A percentile compares a stretch with the other conserved stretches of the same genome.
phyloP scores from a whole-genome alignment of 129 eudicot genomes.

The Pittosporum tobira region DNA sequence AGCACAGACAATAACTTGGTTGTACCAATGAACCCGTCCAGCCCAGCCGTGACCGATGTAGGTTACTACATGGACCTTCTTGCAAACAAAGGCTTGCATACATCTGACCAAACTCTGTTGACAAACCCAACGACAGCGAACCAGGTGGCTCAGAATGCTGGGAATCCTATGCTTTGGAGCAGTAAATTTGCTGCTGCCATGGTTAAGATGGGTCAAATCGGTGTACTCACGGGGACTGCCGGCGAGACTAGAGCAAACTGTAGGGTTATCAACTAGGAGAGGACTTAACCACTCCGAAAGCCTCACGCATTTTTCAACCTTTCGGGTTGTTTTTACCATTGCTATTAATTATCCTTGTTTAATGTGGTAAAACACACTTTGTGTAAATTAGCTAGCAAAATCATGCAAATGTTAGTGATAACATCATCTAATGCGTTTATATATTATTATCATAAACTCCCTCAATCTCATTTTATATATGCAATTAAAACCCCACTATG shows the following conservation, averaged over 20 bases:
- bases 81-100: conserved; percentile 45
- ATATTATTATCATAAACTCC: too few relatives aligned
- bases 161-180: conserved; percentile 35
- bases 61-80: conserved; percentile 40
- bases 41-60: conserved; percentile 34
- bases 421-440: too few relatives aligned
- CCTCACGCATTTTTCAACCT: too few relatives aligned
- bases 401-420: too few relatives aligned
- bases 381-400: too few relatives aligned
- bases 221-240: conserved; percentile 42
- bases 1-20: conserved; percentile 31
- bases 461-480: too few relatives aligned
- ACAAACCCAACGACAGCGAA: conserved; percentile 31
- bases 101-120: conserved; percentile 61
- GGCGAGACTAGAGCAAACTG: conserved; percentile 66
- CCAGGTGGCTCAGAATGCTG: conserved; percentile 52
- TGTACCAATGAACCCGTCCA: conserved; percentile 65
- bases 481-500: too few relatives aligned
- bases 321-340: too few relatives aligned
- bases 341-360: too few relatives aligned
- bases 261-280: conserved; percentile 33
- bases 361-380: too few relatives aligned
- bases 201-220: conserved; percentile 71
- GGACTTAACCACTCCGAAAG: too few relatives aligned
- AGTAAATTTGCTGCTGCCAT: conserved; percentile 60